These are phyloP conservation scores for Dendrobium nobile DNA, from an alignment of 106 monocot species.

Conservation along the genomic window DNA sequence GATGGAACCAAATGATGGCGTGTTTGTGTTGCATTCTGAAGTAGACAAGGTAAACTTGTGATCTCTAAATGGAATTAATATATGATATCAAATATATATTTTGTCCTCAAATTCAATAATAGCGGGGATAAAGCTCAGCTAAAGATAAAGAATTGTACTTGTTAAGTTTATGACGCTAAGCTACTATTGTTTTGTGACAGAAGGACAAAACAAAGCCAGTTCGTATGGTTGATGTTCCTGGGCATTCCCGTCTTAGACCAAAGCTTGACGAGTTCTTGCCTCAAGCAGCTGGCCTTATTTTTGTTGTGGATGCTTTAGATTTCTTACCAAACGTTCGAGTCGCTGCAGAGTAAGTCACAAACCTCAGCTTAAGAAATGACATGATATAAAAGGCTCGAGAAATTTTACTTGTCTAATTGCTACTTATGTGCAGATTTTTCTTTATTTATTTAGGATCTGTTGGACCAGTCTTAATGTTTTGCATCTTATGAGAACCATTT, in stretches of 20 bases:
- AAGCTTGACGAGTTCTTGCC: slow-evolving; percentile 89
- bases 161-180: background rate
- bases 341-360: slow-evolving; percentile 70
- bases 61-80: background rate
- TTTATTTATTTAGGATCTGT: background rate
- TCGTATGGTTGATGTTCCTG: slow-evolving; percentile 86
- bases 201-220: slow-evolving; percentile 68
- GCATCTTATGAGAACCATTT: background rate
- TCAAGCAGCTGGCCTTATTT: slow-evolving; percentile 78
- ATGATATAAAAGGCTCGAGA: background rate
- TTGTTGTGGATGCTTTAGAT: slow-evolving; percentile 94
- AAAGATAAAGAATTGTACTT: background rate
- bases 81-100: background rate
- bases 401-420: background rate
- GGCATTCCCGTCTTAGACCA: slow-evolving; percentile 76
- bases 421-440: background rate
- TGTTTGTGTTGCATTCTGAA: slow-evolving; percentile 81
- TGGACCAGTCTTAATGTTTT: background rate
- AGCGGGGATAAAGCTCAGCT: background rate
- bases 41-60: slow-evolving; percentile 47
- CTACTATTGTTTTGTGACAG: slow-evolving; percentile 16
- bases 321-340: slow-evolving; percentile 79
- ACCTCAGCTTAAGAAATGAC: background rate
- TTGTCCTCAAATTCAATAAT: background rate
- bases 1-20: slow-evolving; percentile 87